Conservation (phyloP, 345 rosid genomes). For the Eucalyptus brandiana region DNA sequence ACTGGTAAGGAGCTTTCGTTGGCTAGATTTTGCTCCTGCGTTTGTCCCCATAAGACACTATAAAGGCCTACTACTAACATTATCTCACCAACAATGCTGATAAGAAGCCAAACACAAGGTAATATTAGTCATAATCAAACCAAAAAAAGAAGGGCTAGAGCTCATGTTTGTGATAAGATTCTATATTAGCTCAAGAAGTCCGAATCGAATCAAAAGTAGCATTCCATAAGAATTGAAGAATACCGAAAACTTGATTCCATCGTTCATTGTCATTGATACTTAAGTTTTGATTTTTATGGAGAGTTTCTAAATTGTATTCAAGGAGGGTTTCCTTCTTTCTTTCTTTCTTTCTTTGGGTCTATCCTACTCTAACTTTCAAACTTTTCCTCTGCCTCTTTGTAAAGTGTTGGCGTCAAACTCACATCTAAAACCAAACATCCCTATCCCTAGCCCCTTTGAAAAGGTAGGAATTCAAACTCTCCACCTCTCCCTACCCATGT, state of each 20-base stretch:
- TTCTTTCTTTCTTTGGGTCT: no score
- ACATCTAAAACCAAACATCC: no score
- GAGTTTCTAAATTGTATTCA: background rate
- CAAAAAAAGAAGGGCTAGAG: background rate
- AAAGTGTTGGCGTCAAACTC: no score
- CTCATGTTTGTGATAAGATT: background rate
- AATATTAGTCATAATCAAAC: background rate
- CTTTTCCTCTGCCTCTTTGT: no score
- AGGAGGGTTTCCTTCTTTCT: background rate
- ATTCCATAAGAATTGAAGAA: background rate
- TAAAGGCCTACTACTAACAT: conserved; percentile 64
- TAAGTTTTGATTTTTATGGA: background rate
- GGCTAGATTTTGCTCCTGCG: background rate
- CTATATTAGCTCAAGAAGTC: background rate
- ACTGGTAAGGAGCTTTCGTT: background rate
- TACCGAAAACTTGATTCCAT: background rate
- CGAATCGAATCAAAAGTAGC: background rate
- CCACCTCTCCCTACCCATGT: no score
- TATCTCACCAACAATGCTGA: conserved; percentile 52
- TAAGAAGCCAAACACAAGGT: background rate
- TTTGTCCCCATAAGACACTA: conserved; percentile 75
- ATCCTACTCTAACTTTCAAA: no score
- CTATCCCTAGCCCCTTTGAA: no score
- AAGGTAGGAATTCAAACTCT: no score
- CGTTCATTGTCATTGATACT: background rate